Conservation (phyloP, 2,329 filamentous ascomycete genomes). For the Fusarium sp. region DNA sequence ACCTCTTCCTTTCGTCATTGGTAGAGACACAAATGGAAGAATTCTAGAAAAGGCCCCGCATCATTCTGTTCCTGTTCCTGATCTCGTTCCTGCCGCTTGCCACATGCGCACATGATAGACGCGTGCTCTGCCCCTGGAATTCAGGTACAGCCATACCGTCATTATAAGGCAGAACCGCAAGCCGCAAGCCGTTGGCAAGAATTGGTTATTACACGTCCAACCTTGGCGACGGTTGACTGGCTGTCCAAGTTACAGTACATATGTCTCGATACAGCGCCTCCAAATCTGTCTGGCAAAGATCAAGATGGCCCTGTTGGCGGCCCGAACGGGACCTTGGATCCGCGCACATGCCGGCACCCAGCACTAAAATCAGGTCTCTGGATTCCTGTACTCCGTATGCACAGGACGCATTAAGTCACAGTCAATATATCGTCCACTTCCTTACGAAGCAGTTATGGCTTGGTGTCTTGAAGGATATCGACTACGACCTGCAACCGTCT, state of each 20-base stretch:
- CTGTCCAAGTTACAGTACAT: background rate
- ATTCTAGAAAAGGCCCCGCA: conserved; percentile 41
- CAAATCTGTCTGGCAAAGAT: background rate
- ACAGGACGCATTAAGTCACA: background rate
- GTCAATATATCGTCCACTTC: background rate
- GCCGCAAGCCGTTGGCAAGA: background rate
- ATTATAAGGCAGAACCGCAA: background rate
- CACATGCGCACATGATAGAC: conserved; percentile 20
- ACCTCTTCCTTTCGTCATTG: conserved; percentile 14
- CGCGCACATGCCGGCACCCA: conserved; percentile 31
- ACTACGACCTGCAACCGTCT: background rate
- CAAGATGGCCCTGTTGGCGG: conserved; percentile 31
- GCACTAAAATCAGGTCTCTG: conserved; percentile 28
- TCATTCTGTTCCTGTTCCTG: conserved; percentile 34
- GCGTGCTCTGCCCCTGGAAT: conserved; percentile 14
- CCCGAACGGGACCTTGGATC: conserved; percentile 41
- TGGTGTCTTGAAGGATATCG: background rate
- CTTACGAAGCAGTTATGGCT: background rate
- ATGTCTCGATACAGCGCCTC: background rate
- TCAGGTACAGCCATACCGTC: background rate
- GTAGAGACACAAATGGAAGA: conserved; percentile 32
- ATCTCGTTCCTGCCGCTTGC: conserved; percentile 32
- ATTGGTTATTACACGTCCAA: background rate
- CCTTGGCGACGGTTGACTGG: background rate
- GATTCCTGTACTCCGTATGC: background rate